Conservation (phyloP, 2,329 filamentous ascomycete genomes). For the Calonectria ilicicola region DNA sequence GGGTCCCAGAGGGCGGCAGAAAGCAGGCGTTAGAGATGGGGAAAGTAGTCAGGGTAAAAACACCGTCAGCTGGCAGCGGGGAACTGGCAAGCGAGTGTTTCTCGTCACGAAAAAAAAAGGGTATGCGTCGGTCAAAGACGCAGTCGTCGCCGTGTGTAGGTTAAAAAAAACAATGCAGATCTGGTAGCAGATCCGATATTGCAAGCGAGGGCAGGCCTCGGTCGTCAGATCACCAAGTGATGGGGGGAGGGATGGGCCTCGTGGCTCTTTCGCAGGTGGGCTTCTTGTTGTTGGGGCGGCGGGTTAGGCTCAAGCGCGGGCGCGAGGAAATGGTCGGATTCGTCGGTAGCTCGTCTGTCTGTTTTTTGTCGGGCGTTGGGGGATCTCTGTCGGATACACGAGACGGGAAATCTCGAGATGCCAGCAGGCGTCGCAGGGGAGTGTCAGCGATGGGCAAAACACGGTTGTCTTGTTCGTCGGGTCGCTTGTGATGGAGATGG, state of each 20-base stretch:
- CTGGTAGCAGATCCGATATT: background rate
- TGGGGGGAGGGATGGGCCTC: constrained; percentile 19
- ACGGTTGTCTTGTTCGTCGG: constrained; percentile 42
- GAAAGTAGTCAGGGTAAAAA: constrained; percentile 28
- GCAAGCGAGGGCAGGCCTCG: constrained; percentile 17
- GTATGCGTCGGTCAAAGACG: constrained; percentile 35
- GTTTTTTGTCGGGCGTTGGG: constrained; percentile 21
- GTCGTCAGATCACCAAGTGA: constrained; percentile 21
- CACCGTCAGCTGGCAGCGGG: constrained; percentile 39
- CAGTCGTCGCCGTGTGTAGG: constrained; percentile 35
- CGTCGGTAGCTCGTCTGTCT: constrained; percentile 34
- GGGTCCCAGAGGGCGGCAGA: constrained; percentile 39
- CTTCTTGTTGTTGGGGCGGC: constrained; percentile 40
- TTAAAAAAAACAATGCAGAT: background rate
- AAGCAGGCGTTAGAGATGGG: constrained; percentile 41
- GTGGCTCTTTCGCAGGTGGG: constrained; percentile 23
- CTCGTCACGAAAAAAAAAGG: constrained; percentile 26
- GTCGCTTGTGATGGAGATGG: constrained; percentile 39
- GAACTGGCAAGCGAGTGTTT: constrained; percentile 31
- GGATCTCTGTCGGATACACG: background rate
- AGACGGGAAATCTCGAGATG: constrained; percentile 27
- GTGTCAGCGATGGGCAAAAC: constrained; percentile 42
- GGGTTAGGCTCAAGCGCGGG: constrained; percentile 35
- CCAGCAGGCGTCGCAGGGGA: constrained; percentile 33
- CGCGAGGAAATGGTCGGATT: constrained; percentile 41